Conservation (phyloP, 2,329 filamentous ascomycete genomes). For the Nigrograna mackinnonii region DNA sequence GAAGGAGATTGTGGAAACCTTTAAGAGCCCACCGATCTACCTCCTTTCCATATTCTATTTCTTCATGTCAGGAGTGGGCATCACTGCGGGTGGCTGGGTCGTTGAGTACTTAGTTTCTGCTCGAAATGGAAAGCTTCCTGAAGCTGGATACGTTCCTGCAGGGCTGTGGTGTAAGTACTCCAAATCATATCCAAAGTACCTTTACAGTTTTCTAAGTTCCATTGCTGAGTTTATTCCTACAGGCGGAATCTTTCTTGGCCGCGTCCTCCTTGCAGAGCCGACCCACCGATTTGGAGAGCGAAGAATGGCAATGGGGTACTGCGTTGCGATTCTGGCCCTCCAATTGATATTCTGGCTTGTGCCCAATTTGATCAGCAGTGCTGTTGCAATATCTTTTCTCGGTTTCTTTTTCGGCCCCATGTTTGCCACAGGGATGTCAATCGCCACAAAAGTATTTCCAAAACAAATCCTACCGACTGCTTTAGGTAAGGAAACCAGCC, state of each 20-base stretch:
- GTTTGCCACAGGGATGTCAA: conserved; percentile 60
- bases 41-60: conserved; percentile 66
- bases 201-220: too few species aligned
- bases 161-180: too few species aligned
- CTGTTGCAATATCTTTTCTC: conserved; percentile 57
- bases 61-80: conserved; percentile 60
- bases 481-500: conserved; percentile 48
- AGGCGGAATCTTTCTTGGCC: conserved; percentile 61
- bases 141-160: conserved; percentile 65
- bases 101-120: conserved; percentile 66
- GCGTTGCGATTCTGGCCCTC: conserved; percentile 52
- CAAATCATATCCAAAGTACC: too few species aligned
- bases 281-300: conserved; percentile 64
- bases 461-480: conserved; percentile 52
- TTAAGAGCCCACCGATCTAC: conserved; percentile 57
- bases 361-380: conserved; percentile 40
- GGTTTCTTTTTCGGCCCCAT: conserved; percentile 63
- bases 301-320: conserved; percentile 61
- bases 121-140: conserved; percentile 58
- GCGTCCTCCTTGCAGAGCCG: conserved; percentile 61
- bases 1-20: conserved; percentile 48
- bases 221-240: too few species aligned
- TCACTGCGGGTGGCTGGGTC: conserved; percentile 66
- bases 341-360: conserved; percentile 29
- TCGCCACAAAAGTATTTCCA: conserved; percentile 57